Evolutionary conservation across 495 filamentous ascomycete genomes (phyloP), one percentile per base, ranked within the genome.

Genomic region (Trypethelium eluteriae): DNA sequence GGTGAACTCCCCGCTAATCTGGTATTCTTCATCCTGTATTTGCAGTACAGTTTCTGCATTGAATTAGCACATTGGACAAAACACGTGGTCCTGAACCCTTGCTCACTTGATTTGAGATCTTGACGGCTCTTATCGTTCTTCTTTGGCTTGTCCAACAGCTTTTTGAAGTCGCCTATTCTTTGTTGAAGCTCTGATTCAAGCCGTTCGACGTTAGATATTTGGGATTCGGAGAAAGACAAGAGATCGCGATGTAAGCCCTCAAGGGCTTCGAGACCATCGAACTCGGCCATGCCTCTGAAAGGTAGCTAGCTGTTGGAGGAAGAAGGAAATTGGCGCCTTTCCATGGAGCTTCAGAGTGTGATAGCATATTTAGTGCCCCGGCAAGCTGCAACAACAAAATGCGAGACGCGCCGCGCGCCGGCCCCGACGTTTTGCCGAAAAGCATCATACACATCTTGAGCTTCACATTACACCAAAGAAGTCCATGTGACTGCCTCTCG

Each of bases 1-100:
- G 75, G 91, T 83, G 75, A 98, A 98, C 70, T 93, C 86, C 49
- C 87, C 80, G 74, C 96, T 97, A 74, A 98, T 78, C n/a, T 82
- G 71, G 74, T 91, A 97, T 70, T 92, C 85, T 9, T 82, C 82
- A 66, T 87, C 87, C 69, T 83, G 82, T 66, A 94, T 73, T 18
- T 78, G 83, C 65, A 97, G 91, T 93, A 64, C 57, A 66, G 16
- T 66, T 56, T 63, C 18, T 14, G 64, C 41, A 61, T 41, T 35
- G 41, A 25, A 47, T 49, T 38, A 50, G 41, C 16, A 39, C 57
- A 10, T 16, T 57, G 63, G 7, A n/a, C 53, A 18, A 7, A 18
- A 35, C 10, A n/a, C 10, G 10, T 34, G 32, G 6, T 5, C 14
- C 0, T 7, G 38, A 49, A 14, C 25, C 41, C 12, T 64, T 62